Conservation (phyloP, 768 basidiomycete genomes). For the Mrakia frigida region DNA sequence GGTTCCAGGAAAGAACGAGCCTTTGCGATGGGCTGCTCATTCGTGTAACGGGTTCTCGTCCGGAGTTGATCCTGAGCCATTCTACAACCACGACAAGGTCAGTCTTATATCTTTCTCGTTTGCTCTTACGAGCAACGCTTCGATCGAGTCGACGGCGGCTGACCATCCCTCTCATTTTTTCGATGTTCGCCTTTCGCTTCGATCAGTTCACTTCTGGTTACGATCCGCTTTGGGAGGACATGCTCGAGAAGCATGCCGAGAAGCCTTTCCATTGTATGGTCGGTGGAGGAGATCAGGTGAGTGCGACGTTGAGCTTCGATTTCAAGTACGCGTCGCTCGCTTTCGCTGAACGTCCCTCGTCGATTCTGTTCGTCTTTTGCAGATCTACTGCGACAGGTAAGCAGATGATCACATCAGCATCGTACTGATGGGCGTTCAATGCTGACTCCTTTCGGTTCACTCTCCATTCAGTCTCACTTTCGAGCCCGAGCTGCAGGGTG, state of each 20-base stretch:
- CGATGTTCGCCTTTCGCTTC: neutral
- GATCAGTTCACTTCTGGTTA: conserved; percentile 18
- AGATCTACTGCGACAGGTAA: conserved; percentile 48
- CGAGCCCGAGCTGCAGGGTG: conserved; percentile 51
- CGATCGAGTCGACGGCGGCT: conserved; percentile 50
- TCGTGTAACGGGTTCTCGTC: conserved; percentile 48
- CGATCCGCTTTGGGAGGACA: conserved; percentile 69
- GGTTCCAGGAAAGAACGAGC: conserved; percentile 71
- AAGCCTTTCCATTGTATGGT: conserved; percentile 75
- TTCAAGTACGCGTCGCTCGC: neutral
- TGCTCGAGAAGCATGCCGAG: conserved; percentile 73
- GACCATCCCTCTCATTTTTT: conserved; percentile 50
- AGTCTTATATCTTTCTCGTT: conserved; percentile 45
- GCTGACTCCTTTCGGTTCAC: neutral
- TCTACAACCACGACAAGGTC: conserved; percentile 21
- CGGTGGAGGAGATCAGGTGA: conserved; percentile 69
- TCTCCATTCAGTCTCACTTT: conserved; percentile 52
- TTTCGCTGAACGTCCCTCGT: conserved; percentile 6
- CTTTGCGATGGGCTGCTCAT: conserved; percentile 86
- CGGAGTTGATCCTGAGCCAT: conserved; percentile 71
- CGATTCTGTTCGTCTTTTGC: neutral
- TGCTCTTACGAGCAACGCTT: conserved; percentile 63
- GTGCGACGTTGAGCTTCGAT: conserved; percentile 18
- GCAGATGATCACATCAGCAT: too few relatives aligned
- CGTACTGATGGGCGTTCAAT: too few relatives aligned